Base-by-base conservation (phyloP, 2,329 filamentous ascomycete species). In the Fusarium drepaniforme region DNA sequence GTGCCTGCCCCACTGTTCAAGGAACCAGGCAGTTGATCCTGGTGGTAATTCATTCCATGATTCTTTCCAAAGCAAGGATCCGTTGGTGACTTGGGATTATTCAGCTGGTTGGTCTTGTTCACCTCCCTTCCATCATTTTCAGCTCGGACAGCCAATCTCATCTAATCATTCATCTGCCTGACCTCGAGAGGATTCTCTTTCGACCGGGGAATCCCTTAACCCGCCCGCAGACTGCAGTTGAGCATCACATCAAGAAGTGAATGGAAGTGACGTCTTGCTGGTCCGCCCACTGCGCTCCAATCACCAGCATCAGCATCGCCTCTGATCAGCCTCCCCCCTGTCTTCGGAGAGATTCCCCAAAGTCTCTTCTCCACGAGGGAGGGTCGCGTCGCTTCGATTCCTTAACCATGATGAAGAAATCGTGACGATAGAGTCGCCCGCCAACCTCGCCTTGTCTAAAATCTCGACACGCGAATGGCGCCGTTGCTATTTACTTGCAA, bases 401-500 rank as follows among this genome's bases (percentile, higher is more conserved):
- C 62, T 66, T 66, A 28, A 62, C 49, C 37, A 64, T 61, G 53
- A 72, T 72, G 40, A 73, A 63, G 21, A 66, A 61, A 72, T 71
- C 56, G 53, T 68, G 68, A 72, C 53, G 64, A 71, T 57, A 44
- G 25, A 25, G n/a, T 37, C 51, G 33, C 40, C 49, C 51, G 33
- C 40, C 49, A 60, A 38, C 40, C 33, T 64, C 46, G 57, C 46
- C 62, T 46, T 40, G 25, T 28, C 28, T 30, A 46, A 42, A 51
- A 49, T 28, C 30, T 21, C 30, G 71, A 60, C 44, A 49, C 58
- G 18, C 56, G 46, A 60, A 65, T 63, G 42, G 60, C n/a, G 60
- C 51, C 40, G 64, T 69, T 69, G 44, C 67, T 76, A 66, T 71
- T 74, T 66, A 66, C 58, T 60, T 33, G n/a, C 61, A 49, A 33